Base-by-base conservation (phyloP, 257 asterid species). In the Thymus quinquecostatus region DNA sequence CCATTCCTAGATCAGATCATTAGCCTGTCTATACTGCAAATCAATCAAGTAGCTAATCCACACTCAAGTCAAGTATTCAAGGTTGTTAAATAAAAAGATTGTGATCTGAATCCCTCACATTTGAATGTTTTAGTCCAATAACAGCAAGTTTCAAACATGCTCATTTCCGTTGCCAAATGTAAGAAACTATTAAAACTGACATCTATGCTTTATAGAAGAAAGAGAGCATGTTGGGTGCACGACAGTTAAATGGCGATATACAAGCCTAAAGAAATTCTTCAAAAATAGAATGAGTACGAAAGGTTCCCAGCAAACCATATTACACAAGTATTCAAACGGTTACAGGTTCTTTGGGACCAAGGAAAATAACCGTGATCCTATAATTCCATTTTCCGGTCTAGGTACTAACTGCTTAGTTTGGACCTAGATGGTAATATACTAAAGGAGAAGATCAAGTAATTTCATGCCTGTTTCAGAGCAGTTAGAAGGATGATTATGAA, bases 401-500 rank as follows among this genome's bases (percentile, higher is more conserved):
- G 43, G 70, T 29, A 70, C 5, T 10, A 27, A 62, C 40, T 33
- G 11, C 21, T 4, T 5, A 38, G 41, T 38, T 38, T 38, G 41
- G 41, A 38, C 41, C 4, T 38, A 38, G 41, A 38, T 54, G 13
- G 9, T 49, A 49, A n/a, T 34, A 11, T 43, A 55, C 8, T 50
- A 34, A 5, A 34, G 10, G 7, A 48, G 36, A 34, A 6, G 33
- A 55, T 27, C 54, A 32, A 48, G 30, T n/a, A 40, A 76, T 70
- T 29, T 36, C 43, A 10, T 43, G 71, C 63, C 14, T 33, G 33
- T 30, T 7, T 27, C 62, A n/a, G 21, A 48, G 30, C 44, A 68
- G 61, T 72, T 85, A 84, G 6, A 56, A 34, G 10, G 70, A 57
- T 13, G 80, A 61, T 30, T 82, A 53, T 41, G 76, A 13, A 45